Evolutionary conservation across 257 asterid species (phyloP), one percentile per base, ranked within the genome.

Genomic region (Galeopsis tetrahit): DNA sequence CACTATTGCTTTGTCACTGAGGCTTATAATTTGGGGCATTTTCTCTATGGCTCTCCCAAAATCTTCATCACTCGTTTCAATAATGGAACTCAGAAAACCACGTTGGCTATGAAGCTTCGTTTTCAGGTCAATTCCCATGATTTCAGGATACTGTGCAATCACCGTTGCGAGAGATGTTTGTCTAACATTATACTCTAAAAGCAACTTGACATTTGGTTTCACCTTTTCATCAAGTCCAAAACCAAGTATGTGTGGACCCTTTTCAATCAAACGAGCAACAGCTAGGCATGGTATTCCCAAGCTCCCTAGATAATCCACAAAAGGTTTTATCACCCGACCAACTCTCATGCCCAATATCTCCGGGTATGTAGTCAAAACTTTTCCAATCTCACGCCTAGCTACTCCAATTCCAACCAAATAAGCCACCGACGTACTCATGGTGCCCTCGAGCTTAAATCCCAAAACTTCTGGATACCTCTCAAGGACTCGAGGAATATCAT

Each of bases 381-480:
- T 88, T 56, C 97, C 97, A 77, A 95, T 87, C 85, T 88, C 97
- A 72, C 96, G 89, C 87, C 99, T 87, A 38, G 96, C 85, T 56
- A 95, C 96, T 38, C 99, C 99, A 4, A 92, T 95, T 32, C 92
- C 99, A 63, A 95, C 96, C 75, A 95, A 77, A 84, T 90, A 92
- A 55, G 99, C 99, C n/a, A 95, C 97, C 0, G 99, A 95, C 40
- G 98, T 94, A 77, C 98, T 91, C 99, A 91, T 94, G 44, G 99
- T 95, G 13, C 99, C 97, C 83, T 94, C 99, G 17, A 94, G 95
- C 79, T 90, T 94, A 68, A 94, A 94, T 38, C 99, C 99, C 83
- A 94, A 66, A 55, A 94, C 90, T 82, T 91, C 96, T 0, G 98
- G 98, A 63, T 92, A 90, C 68, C 63, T 78, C 92, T 89, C 98